Evolutionary conservation across 2,329 filamentous ascomycete genomes (phyloP), one percentile per base, ranked within the genome.

Genomic region (Xylariaceae sp.): DNA sequence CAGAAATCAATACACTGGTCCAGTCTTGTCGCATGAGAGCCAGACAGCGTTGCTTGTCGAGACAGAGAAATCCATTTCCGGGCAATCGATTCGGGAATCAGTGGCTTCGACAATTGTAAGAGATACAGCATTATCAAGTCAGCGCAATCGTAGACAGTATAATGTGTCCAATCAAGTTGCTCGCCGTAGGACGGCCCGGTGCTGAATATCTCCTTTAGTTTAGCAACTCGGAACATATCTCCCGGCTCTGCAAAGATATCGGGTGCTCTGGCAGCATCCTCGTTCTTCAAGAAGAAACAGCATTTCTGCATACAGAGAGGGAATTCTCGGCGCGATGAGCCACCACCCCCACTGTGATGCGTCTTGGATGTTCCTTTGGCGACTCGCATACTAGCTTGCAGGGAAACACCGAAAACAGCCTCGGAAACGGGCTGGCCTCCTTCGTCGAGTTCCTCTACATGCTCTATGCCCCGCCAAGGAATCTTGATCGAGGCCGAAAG

Each of bases 1-100:
- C 74, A 76, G 48, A 76, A 76, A 54, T 75, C 73, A 42, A 76
- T 71, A 49, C 72, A 73, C 59, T 70, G 67, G 51, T 75, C 74
- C 5, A 70, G 58, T 14, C 71, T 66, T 41, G 62, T 64, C 13
- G 63, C 62, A 44, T 68, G 63, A 2, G 68, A 69, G 17, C 65
- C 70, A 12, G 66, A 57, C 19, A 69, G 43, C 10, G 66, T 70
- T 1, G 72, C 70, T 56, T 74, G 73, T 33, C 69, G 64, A 31
- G 73, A 73, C 38, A 76, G 62, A 34, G 67, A 56, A 33, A 74
- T 64, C 73, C 73, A 76, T 17, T 69, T 67, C 58, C 69, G 71
- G 9, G 64, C 71, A 3, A 71, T 64, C 0, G 64, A 50, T 52
- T 74, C 73, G 11, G 70, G 50, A 17, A 76, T 63, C 3, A 76